Evolutionary conservation across 495 filamentous ascomycete genomes (phyloP).

Genomic region (Cudoniella acicularis): DNA sequence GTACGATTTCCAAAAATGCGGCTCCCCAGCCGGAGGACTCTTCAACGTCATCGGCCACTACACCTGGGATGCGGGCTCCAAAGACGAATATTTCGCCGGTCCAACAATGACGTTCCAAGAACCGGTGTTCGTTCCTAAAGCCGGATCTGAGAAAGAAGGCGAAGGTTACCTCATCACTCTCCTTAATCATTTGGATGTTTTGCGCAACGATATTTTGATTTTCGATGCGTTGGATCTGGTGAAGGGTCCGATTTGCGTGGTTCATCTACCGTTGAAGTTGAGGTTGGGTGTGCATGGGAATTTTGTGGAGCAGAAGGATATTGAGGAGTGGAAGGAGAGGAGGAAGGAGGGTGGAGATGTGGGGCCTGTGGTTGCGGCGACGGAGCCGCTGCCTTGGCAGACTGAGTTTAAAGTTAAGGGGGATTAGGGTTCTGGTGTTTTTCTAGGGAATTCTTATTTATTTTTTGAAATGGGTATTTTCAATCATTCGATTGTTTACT

Average conservation of each 20-base stretch:
- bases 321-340: conserved; percentile 38
- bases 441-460: no score
- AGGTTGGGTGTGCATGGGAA: conserved; percentile 45
- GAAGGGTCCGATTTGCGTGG: conserved; percentile 40
- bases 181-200: conserved; percentile 48
- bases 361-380: conserved; percentile 37
- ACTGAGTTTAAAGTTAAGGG: neutral
- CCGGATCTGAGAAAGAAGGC: conserved; percentile 38
- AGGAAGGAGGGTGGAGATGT: conserved; percentile 33
- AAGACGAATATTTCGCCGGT: conserved; percentile 44
- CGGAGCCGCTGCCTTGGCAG: conserved; percentile 42
- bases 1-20: conserved; percentile 48
- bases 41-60: conserved; percentile 20
- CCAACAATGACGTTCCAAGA: conserved; percentile 53
- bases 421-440: no score
- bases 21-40: conserved; percentile 41
- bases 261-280: conserved; percentile 42
- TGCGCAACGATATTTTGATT: conserved; percentile 48
- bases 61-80: neutral
- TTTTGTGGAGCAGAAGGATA: conserved; percentile 42
- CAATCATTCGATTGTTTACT: no score
- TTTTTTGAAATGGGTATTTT: no score
- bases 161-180: conserved; percentile 54
- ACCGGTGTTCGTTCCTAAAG: conserved; percentile 51
- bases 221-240: conserved; percentile 43